Evolutionary conservation across 495 filamentous ascomycete species (phyloP).

Genomic region (Penicillium cosmopolitanum): DNA sequence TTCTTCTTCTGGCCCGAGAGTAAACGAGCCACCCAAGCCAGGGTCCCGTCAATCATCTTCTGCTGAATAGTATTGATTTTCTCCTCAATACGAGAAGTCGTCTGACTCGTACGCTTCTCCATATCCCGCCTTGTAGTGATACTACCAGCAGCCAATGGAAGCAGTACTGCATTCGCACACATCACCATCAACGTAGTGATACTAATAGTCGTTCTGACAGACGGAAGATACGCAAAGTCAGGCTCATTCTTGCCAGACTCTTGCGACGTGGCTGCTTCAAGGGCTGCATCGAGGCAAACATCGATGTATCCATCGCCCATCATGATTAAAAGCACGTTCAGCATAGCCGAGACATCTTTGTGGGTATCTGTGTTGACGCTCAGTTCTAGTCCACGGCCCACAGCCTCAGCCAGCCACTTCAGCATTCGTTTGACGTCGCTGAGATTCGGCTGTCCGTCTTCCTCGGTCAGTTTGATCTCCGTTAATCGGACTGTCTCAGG

Average conservation of each 20-base stretch:
- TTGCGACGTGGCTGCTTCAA: constrained; percentile 73
- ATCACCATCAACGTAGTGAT: constrained; percentile 92
- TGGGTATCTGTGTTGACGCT: constrained; percentile 84
- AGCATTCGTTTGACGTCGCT: constrained; percentile 94
- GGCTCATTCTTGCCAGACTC: constrained; percentile 81
- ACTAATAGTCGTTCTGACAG: constrained; percentile 78
- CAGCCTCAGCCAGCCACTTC: constrained; percentile 95
- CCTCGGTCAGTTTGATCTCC: constrained; percentile 87
- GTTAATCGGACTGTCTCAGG: constrained; percentile 53
- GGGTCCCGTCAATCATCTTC: constrained; percentile 78
- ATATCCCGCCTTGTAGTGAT: constrained; percentile 88
- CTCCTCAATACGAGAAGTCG: constrained; percentile 78
- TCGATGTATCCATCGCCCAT: constrained; percentile 97
- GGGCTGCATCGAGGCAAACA: constrained; percentile 85
- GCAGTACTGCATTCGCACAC: constrained; percentile 86
- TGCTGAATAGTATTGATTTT: constrained; percentile 88
- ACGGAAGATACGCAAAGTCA: constrained; percentile 80
- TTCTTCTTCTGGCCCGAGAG: constrained; percentile 83
- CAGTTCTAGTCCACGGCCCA: constrained; percentile 89
- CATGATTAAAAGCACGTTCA: constrained; percentile 80
- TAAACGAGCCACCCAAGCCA: constrained; percentile 76
- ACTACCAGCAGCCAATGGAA: constrained; percentile 84
- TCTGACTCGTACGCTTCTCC: constrained; percentile 77
- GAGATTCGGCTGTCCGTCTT: constrained; percentile 82
- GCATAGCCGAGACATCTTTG: constrained; percentile 87